A percentile compares a stretch with the other conserved stretches of the same genome.
Conservation (phyloP, 1,284 basidiomycete species). For the Ganoderma lingzhi region DNA sequence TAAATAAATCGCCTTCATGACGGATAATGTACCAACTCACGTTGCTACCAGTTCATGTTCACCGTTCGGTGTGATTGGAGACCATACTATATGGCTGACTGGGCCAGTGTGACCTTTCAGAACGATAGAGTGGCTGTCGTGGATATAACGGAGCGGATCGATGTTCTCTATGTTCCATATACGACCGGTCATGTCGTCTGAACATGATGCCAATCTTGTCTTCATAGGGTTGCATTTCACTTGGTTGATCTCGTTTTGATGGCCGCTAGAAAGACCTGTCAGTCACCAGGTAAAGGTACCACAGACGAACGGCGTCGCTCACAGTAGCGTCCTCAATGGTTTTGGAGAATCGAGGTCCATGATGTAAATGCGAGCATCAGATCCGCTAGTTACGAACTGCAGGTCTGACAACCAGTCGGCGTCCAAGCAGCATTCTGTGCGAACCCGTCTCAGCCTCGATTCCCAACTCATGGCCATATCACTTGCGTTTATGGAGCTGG, state of each 20-base stretch:
- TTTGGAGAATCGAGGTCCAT: conserved; percentile 59
- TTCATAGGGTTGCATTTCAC: conserved; percentile 72
- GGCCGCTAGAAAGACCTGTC: conserved; percentile 57
- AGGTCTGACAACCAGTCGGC: conserved; percentile 81
- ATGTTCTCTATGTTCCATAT: conserved; percentile 71
- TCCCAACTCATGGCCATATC: conserved; percentile 5
- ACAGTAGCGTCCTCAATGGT: conserved; percentile 63
- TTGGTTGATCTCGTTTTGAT: conserved; percentile 81
- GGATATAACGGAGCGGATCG: conserved; percentile 40
- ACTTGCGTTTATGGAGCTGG: conserved; percentile 68
- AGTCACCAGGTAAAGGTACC: background rate
- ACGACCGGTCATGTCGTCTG: conserved; percentile 80
- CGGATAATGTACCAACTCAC: conserved; percentile 46
- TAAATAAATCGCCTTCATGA: background rate
- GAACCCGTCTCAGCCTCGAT: conserved; percentile 19
- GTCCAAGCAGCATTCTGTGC: conserved; percentile 77
- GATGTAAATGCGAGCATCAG: conserved; percentile 71
- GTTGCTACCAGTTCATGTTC: conserved; percentile 71
- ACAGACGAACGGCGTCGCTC: background rate
- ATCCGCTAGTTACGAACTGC: conserved; percentile 78
- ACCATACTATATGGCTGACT: conserved; percentile 80
- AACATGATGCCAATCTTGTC: conserved; percentile 79
- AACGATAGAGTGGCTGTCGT: conserved; percentile 51
- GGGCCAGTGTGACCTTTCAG: conserved; percentile 71
- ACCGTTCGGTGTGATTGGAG: conserved; percentile 55